Base-by-base conservation (phyloP, 2,329 filamentous ascomycete genomes). In the Metarhizium brunneum region DNA sequence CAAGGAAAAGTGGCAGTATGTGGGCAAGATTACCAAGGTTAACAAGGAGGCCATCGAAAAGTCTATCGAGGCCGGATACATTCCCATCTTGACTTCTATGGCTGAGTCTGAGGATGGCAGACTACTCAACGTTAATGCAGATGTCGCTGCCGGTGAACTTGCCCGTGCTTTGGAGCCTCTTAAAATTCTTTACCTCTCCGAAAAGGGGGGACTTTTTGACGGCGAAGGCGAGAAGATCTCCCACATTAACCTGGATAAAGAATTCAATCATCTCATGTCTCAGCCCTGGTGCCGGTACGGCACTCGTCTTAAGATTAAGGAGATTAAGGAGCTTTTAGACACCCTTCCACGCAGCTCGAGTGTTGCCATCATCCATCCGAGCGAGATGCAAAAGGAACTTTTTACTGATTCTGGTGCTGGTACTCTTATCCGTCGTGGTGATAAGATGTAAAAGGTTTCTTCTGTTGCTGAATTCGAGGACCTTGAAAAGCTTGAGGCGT, bases 131-230 rank as follows among this genome's bases (percentile, higher is more conserved):
- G 94, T 99, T 69, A 99, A 99, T 67, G 94, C 94, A 40, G 94
- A 99, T 71, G 92, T 96, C 59, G 92, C 92, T 40, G 94, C 94
- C 32, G 92, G 91, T 61, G 92, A 96, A 75, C 79, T 99, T 58
- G 92, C 94, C 29, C 86, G 90, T 58, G 84, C 88, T 56, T 78
- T 99, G 54, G 86, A 97, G 73, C 94, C 94, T 30, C 77, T 97
- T 65, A 99, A 99, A 83, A 92, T 97, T 59, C 92, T 99, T 57
- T 99, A 96, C 70, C 80, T 97, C n/a, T 95, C 91, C 6, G 94
- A 99, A 76, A 97, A 97, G 80, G 94, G 94, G 52, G 94, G 92
- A 7, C 76, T 99, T 38, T 95, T 96, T 74, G 90, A 97, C 68
- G 92, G 92, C 57, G 89, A 95, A 60, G 88, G 87, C 57, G 87